These are phyloP conservation scores for Vachellia pachyceras DNA, from an alignment of 306 rosid genomes.

Conservation along the genomic window DNA sequence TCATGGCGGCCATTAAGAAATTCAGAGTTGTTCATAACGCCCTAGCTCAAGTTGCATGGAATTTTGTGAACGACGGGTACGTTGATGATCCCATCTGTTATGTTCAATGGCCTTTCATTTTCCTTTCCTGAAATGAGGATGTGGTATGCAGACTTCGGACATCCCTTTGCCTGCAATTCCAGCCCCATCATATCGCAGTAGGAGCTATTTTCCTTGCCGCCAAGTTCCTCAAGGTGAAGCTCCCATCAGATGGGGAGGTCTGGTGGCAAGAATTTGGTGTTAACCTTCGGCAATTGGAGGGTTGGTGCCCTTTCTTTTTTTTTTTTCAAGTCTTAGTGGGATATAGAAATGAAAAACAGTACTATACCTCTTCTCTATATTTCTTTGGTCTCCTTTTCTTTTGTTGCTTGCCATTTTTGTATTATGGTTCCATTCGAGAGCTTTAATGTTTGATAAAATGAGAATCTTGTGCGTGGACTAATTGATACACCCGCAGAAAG, in stretches of 20 bases:
- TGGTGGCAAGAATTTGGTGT: conserved; percentile 99
- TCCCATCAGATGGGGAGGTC: conserved; percentile 96
- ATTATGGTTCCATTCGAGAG: conserved; percentile 8
- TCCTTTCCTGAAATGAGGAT: conserved; percentile 64
- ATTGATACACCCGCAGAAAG: background rate
- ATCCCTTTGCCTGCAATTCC: conserved; percentile 97
- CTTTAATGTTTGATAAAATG: conserved; percentile 7
- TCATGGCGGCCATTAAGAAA: conserved; percentile 92
- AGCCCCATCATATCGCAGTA: conserved; percentile 96
- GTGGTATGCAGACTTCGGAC: conserved; percentile 93
- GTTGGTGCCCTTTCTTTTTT: too few relatives aligned
- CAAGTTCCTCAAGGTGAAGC: conserved; percentile 93
- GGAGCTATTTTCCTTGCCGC: conserved; percentile 99
- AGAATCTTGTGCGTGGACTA: background rate
- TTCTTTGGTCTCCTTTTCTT: background rate
- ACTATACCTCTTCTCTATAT: conserved; percentile 40
- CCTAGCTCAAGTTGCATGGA: conserved; percentile 99
- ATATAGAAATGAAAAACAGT: conserved; percentile 44
- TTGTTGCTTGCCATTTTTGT: conserved; percentile 17
- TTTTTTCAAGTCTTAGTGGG: conserved; percentile 51
- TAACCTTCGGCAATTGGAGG: conserved; percentile 99
- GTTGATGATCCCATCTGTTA: conserved; percentile 47
- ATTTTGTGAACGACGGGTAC: conserved; percentile 98
- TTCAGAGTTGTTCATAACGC: conserved; percentile 94
- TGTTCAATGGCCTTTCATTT: conserved; percentile 54